phyloP scores from a whole-genome alignment of 2,329 filamentous ascomycete species.

The Colletotrichum sp. region DNA sequence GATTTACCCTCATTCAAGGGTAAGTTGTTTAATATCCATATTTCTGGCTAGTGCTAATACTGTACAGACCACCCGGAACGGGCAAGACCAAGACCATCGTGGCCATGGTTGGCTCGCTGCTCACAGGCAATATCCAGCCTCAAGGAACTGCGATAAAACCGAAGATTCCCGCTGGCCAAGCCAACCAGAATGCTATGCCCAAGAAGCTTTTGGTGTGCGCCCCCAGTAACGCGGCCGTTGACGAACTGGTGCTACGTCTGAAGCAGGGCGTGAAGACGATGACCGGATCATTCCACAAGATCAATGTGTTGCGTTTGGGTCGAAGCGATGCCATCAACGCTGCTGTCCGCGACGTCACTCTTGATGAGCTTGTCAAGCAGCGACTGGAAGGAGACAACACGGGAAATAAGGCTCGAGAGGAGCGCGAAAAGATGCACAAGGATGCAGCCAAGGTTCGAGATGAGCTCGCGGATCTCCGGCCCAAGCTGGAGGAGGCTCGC shows the following conservation, averaged over 20 bases:
- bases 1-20: slow-evolving; percentile 95
- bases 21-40: slow-evolving; percentile 38
- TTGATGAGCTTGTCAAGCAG: slow-evolving; percentile 87
- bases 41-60: slow-evolving; percentile 32
- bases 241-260: slow-evolving; percentile 91
- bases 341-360: slow-evolving; percentile 86
- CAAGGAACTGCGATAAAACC: slow-evolving; percentile 38
- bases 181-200: slow-evolving; percentile 40
- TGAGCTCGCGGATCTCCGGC: slow-evolving; percentile 73
- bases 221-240: slow-evolving; percentile 97
- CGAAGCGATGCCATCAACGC: slow-evolving; percentile 91
- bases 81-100: slow-evolving; percentile 99
- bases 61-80: slow-evolving; percentile 80
- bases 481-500: slow-evolving; percentile 72
- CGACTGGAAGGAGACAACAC: slow-evolving; percentile 68
- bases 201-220: slow-evolving; percentile 97
- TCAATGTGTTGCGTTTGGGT: slow-evolving; percentile 89
- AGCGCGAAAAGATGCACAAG: slow-evolving; percentile 65
- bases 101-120: slow-evolving; percentile 88
- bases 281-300: slow-evolving; percentile 72
- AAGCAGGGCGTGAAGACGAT: slow-evolving; percentile 85
- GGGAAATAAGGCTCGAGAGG: slow-evolving; percentile 59
- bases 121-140: slow-evolving; percentile 62
- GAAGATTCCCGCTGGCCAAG: slow-evolving; percentile 32
- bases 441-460: slow-evolving; percentile 77